Evolutionary conservation across 768 basidiomycete species (phyloP), one percentile per base, ranked within the genome.

Genomic region (Trametes villosa): DNA sequence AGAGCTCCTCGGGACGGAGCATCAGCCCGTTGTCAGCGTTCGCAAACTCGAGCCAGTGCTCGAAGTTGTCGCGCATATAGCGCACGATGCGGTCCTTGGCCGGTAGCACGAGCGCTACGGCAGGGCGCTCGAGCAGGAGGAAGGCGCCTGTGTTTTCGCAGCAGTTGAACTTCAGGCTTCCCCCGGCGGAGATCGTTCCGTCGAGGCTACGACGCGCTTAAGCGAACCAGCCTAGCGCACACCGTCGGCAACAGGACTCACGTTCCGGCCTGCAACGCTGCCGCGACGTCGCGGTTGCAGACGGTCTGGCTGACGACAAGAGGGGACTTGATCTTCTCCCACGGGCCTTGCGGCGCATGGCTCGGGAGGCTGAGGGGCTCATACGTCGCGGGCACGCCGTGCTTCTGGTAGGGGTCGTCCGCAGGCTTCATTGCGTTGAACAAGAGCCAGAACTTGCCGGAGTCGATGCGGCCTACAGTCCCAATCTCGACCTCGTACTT

Each of bases 401-500:
- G 20, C 11, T 12, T 22, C 15, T 22, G 44, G 8, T 45, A 9
- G 6, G 22, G 12, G 13, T 45, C 44, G 44, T 26, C 22, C 11
- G 44, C 44, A 1, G n/a, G 22, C 12, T 15, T 22, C 22, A 45
- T 22, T 4, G 44, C 20, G 44, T 45, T 20, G 15, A 45, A 45
- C 44, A 45, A 22, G 44, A 26, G n/a, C 44, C 20, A 26, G 24
- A 45, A 45, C 22, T 45, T 26, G 44, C 44, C 44, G 22, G 22
- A 20, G 7, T 45, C 22, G 44, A 26, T 26, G 9, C 44, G 24
- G 9, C 20, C 44, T 20, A 45, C 44, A 22, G 59, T 57, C 22
- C 62, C 62, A 22, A 63, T 38, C 33, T 51, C 42, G 20, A 63
- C 22, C 41, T 63, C 62, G n/a, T 34, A 30, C 18, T 29, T 22